Percentiles rank a stretch among this genome's conserved stretches.
These are phyloP conservation scores for Ceriops zippeliana DNA, from an alignment of 345 rosid genomes.

Conservation along the genomic window DNA sequence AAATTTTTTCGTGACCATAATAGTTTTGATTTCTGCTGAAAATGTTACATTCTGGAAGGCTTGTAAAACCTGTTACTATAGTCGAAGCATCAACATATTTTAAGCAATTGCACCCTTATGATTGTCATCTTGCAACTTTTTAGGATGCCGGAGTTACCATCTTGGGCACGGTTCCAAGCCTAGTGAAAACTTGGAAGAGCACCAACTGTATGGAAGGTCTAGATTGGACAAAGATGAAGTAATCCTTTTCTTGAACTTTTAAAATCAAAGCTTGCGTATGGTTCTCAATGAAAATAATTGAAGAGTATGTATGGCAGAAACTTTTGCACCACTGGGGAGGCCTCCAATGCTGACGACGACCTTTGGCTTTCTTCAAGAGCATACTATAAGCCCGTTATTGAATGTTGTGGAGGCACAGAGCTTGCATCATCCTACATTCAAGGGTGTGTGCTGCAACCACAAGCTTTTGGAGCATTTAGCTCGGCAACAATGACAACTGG, in stretches of 20 bases:
- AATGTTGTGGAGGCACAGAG: constrained; percentile 90
- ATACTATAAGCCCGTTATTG: constrained; percentile 65
- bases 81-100: neutral
- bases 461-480: constrained; percentile 89
- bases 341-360: constrained; percentile 82
- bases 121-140: constrained; percentile 12
- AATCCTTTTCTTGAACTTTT: constrained; percentile 2
- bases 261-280: neutral
- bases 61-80: neutral
- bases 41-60: neutral
- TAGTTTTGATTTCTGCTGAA: no score
- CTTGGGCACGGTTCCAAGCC: constrained; percentile 89
- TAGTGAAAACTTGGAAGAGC: constrained; percentile 83
- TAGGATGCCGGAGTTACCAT: constrained; percentile 86
- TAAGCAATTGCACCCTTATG: neutral
- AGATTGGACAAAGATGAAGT: constrained; percentile 78
- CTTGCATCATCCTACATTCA: constrained; percentile 73
- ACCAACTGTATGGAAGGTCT: constrained; percentile 63
- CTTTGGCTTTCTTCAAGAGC: constrained; percentile 93
- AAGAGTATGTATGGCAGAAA: constrained; percentile 32
- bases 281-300: constrained; percentile 9
- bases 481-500: constrained; percentile 67
- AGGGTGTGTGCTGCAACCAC: constrained; percentile 71
- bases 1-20: neutral
- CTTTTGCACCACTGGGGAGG: constrained; percentile 71